phyloP scores from a whole-genome alignment of 495 filamentous ascomycete genomes.

The Trichoderma erinaceum region DNA sequence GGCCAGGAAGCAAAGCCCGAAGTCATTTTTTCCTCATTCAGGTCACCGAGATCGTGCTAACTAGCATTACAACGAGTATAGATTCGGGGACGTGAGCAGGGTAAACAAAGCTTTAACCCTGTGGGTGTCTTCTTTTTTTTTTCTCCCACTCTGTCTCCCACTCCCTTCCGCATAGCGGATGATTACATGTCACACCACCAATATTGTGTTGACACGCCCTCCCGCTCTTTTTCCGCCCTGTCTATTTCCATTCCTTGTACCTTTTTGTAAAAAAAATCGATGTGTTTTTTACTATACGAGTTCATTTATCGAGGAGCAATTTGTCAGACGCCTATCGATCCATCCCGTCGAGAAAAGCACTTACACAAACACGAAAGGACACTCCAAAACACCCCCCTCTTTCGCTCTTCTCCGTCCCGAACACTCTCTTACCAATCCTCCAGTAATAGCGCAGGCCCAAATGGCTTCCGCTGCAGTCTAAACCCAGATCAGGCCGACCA shows the following conservation, averaged over 20 bases:
- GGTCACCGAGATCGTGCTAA: no score
- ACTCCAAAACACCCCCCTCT: no score
- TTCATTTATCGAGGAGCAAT: not conserved
- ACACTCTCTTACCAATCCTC: not conserved
- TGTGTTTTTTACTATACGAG: not conserved
- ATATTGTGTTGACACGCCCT: not conserved
- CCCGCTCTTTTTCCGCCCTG: not conserved
- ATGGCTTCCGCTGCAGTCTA: not conserved
- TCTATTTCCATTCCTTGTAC: not conserved
- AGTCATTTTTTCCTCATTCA: no score
- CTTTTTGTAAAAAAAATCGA: not conserved
- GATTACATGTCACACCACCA: conserved; percentile 7
- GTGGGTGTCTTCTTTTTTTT: no score
- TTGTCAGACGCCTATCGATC: conserved; percentile 12
- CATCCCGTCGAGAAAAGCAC: not conserved
- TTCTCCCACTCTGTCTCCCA: not conserved
- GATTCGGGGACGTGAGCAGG: no score
- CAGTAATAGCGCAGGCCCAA: not conserved
- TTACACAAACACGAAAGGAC: not conserved
- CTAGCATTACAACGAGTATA: no score
- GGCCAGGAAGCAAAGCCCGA: no score
- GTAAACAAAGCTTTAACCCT: no score
- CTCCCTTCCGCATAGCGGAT: not conserved
- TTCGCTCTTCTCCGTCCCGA: not conserved
- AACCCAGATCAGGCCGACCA: not conserved